Evolutionary conservation across 2,329 filamentous ascomycete species (phyloP), one percentile per base, ranked within the genome.

Genomic region (Penicillium sp.): DNA sequence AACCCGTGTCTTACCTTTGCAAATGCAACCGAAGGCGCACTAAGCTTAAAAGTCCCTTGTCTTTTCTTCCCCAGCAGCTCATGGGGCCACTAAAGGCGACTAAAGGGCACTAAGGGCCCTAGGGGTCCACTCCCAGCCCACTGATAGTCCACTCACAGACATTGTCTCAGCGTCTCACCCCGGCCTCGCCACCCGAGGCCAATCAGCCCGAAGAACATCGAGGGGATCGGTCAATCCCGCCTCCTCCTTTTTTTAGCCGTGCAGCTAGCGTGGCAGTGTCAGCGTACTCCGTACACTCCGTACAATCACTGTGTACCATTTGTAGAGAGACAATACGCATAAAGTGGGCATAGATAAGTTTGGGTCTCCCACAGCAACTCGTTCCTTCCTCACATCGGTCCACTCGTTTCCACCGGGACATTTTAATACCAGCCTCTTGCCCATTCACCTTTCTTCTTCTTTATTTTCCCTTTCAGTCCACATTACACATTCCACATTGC

Each of bases 341-440:
- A 18, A 18, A 27, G 24, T 27, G 24, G 24, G 34, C 6, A n/a
- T 38, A 50, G 39, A 49, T 49, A 49, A 47, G 39, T 24, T 22
- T 32, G 31, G 21, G 24, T 39, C 31, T 43, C 32, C 45, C 45
- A 43, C 42, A 24, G 29, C 24, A 27, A 27, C 24, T 52, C 27
- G 24, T 43, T 48, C 40, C 16, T 53, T 22, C 45, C 36, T 24
- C 29, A 36, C 45, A 42, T 21, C 10, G 54, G 48, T 60, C 58
- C 55, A 60, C 53, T 57, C 54, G 42, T 48, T 67, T 55, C 62
- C 59, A 52, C 41, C 32, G 22, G 13, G 13, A 31, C 21, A 42
- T 32, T 24, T 39, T 29, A 34, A 46, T 39, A 47, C 48, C 34
- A 8, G 55, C 16, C 13, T 9, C 41, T 49, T 45, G 38, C 29